Conservation (phyloP, 2,329 filamentous ascomycete genomes). For the Stemphylium lycopersici region DNA sequence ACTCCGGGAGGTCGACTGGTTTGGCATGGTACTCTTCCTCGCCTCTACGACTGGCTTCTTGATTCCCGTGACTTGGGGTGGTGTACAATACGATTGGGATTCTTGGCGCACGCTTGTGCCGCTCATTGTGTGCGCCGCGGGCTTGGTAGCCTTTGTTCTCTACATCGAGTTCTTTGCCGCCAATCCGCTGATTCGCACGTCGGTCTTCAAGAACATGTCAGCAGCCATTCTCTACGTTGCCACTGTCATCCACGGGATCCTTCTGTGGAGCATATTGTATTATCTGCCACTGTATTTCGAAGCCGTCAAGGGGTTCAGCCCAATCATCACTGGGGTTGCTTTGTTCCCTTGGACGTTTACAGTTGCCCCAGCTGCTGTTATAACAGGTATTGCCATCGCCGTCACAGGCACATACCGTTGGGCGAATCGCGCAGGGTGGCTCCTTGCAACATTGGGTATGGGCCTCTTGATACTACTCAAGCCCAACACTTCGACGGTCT, state of each 20-base stretch:
- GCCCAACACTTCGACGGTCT: slow-evolving; percentile 56
- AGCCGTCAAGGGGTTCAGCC: slow-evolving; percentile 48
- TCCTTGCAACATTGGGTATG: slow-evolving; percentile 62
- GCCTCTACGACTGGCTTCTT: slow-evolving; percentile 64
- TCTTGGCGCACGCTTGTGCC: slow-evolving; percentile 68
- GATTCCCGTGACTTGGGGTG: slow-evolving; percentile 69
- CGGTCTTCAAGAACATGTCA: slow-evolving; percentile 57
- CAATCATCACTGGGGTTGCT: slow-evolving; percentile 48
- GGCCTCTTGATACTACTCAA: slow-evolving; percentile 62
- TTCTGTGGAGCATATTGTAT: slow-evolving; percentile 51
- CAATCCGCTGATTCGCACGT: slow-evolving; percentile 58
- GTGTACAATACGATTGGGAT: slow-evolving; percentile 68
- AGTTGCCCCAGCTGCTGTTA: slow-evolving; percentile 65
- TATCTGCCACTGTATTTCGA: slow-evolving; percentile 53
- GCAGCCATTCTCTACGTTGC: slow-evolving; percentile 58
- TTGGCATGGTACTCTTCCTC: slow-evolving; percentile 67
- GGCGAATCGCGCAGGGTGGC: slow-evolving; percentile 68
- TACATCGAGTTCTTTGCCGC: slow-evolving; percentile 61
- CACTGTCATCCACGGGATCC: slow-evolving; percentile 64
- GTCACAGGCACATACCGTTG: slow-evolving; percentile 65
- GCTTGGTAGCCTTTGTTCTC: slow-evolving; percentile 59
- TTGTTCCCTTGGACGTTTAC: slow-evolving; percentile 59
- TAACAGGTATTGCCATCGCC: slow-evolving; percentile 61
- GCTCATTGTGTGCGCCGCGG: slow-evolving; percentile 60
- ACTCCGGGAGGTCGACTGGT: slow-evolving; percentile 65